Percentiles rank a stretch among this genome's conserved stretches.
These are phyloP conservation scores for Apium graveolens DNA, from an alignment of 129 eudicot species.

Conservation along the genomic window DNA sequence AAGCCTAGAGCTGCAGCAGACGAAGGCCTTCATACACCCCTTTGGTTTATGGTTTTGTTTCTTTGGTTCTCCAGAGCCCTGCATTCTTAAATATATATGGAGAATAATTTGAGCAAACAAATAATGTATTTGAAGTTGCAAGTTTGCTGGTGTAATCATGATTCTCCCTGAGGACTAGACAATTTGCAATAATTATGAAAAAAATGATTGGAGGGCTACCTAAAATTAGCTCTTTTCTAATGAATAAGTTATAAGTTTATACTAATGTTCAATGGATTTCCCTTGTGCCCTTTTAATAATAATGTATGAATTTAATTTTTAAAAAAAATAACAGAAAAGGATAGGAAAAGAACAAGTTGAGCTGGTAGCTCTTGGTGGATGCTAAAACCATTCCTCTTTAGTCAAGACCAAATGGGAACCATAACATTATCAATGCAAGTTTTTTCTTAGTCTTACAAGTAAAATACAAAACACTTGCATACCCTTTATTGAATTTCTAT, in stretches of 20 bases:
- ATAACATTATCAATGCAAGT: not conserved
- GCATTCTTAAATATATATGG: conserved; percentile 35
- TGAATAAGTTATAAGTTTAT: conserved; percentile 5
- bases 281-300: conserved; percentile 18
- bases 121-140: conserved; percentile 35
- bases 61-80: conserved; percentile 44
- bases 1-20: conserved; percentile 62
- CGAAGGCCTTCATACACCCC: conserved; percentile 22
- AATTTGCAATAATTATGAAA: conserved; percentile 15
- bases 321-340: not conserved
- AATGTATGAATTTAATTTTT: conserved; percentile 8
- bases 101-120: conserved; percentile 29
- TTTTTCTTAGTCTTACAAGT: not conserved
- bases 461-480: not conserved
- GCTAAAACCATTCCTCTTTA: not conserved
- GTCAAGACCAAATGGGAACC: not conserved
- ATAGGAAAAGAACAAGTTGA: not conserved
- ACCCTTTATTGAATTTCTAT: conserved; percentile 10
- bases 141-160: conserved; percentile 38
- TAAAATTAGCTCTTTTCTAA: conserved; percentile 11
- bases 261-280: not conserved
- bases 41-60: conserved; percentile 37
- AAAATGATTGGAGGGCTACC: conserved; percentile 10
- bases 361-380: not conserved
- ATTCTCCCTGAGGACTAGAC: conserved; percentile 40